Evolutionary conservation across 2,329 filamentous ascomycete genomes (phyloP).

Genomic region (Raffaelea ambrosiae): DNA sequence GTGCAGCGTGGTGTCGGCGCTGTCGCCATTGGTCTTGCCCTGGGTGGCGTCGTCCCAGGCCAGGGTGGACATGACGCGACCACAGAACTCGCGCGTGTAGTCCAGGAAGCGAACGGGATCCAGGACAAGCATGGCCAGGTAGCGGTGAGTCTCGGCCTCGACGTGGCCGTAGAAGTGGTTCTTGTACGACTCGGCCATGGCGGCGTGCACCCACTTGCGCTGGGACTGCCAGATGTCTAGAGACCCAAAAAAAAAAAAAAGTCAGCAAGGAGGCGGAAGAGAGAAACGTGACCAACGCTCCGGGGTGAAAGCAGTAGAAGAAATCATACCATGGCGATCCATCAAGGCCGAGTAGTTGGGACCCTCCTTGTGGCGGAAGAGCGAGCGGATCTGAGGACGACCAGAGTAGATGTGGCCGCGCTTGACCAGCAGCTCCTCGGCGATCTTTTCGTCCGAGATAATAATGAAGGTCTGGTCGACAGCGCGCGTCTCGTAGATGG

Average conservation of each 20-base stretch:
- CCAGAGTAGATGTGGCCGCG: slow-evolving; percentile 41
- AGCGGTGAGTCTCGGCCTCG: slow-evolving; percentile 35
- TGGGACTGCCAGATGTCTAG: slow-evolving; percentile 39
- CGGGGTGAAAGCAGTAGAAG: no score
- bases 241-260: not conserved
- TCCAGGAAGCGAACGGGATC: slow-evolving; percentile 36
- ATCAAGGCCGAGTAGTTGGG: slow-evolving; percentile 40
- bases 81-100: slow-evolving; percentile 39
- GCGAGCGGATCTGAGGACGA: slow-evolving; percentile 38
- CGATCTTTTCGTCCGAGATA: slow-evolving; percentile 38
- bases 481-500: slow-evolving; percentile 34
- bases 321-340: slow-evolving; percentile 41
- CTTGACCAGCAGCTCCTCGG: slow-evolving; percentile 39
- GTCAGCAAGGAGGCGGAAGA: not conserved
- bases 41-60: slow-evolving; percentile 41
- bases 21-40: slow-evolving; percentile 35
- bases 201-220: slow-evolving; percentile 43
- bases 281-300: not conserved
- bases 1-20: slow-evolving; percentile 36
- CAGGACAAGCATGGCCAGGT: slow-evolving; percentile 34
- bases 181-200: slow-evolving; percentile 27
- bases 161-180: slow-evolving; percentile 39
- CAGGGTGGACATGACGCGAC: slow-evolving; percentile 39
- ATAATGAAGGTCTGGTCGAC: slow-evolving; percentile 32
- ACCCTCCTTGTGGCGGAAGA: slow-evolving; percentile 40